Percentiles rank a stretch among this genome's conserved stretches.
phyloP scores from a whole-genome alignment of 768 basidiomycete genomes.

The Mycena maculata region DNA sequence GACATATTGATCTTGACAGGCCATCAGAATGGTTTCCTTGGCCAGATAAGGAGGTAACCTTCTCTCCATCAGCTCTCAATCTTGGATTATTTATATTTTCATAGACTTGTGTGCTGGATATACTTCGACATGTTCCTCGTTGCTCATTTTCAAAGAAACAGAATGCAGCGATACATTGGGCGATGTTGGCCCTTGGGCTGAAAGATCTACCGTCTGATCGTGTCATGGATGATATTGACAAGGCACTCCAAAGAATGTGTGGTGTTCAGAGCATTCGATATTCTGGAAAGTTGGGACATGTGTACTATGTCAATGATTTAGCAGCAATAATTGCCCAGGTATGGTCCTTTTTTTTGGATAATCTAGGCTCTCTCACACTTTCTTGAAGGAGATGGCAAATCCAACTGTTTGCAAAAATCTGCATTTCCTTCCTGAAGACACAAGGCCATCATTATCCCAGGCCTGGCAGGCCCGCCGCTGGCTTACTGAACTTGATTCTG shows the following conservation, averaged over 20 bases:
- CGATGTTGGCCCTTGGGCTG: conserved; percentile 17
- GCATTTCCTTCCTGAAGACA: conserved; percentile 35
- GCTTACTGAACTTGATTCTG: conserved; percentile 21
- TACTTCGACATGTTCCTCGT: conserved; percentile 27
- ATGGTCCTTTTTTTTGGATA: too few species aligned
- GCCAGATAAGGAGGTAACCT: conserved; percentile 11
- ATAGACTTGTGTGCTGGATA: conserved; percentile 30
- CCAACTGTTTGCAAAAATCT: conserved; percentile 28
- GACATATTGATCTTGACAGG: not conserved
- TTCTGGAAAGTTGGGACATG: conserved; percentile 32
- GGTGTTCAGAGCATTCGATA: conserved; percentile 34
- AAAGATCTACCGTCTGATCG: conserved; percentile 14
- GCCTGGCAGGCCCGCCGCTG: conserved; percentile 31
- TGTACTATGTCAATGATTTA: conserved; percentile 36
- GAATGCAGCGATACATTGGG: conserved; percentile 24
- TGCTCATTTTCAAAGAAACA: conserved; percentile 31
- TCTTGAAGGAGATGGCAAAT: conserved; percentile 36
- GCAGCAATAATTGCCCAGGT: conserved; percentile 32
- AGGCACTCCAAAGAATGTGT: conserved; percentile 4
- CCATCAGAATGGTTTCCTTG: conserved; percentile 12
- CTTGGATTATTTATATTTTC: too few species aligned
- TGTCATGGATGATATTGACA: conserved; percentile 32
- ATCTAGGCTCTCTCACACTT: not conserved
- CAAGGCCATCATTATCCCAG: conserved; percentile 12
- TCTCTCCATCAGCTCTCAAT: not conserved